Evolutionary conservation across 805 yeast species (phyloP), one percentile per base, ranked within the genome.

Genomic region (Teunomyces tritomae): DNA sequence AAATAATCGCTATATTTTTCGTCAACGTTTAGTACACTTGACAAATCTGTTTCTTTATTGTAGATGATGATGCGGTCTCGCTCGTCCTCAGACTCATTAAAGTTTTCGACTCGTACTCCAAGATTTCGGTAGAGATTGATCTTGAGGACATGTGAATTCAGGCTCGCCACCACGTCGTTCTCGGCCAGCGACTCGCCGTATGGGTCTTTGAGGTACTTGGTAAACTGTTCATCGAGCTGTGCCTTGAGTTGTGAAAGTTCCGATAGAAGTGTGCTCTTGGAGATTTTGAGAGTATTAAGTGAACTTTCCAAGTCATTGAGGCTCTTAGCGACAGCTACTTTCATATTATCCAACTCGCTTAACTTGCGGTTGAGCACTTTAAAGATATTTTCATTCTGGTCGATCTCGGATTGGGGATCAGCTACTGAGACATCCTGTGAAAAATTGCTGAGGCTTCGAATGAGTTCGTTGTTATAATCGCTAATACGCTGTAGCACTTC

Each of bases 1-100:
- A 86, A 87, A 57, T 76, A 84, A 49, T 83, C 84, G 56, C 86
- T 80, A 51, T 83, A 80, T 49, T 80, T 77, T 28, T 73, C 70
- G 39, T 75, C 74, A 59, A 82, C 74, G 26, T 79, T 76, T 45
- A 85, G 63, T 7, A 79, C 68, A 54, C 77, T 79, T 1, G 82
- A 65, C 26, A 70, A 61, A 42, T 77, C 77, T 26, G 64, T 65
- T n/a, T 63, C 62, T 46, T 74, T 75, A 57, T 79, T 80, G 49
- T 76, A 68, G 3, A 84, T 76, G 34, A 83, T 58, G 1, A 82
- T 65, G 49, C 73, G 74, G 26, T 69, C 70, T 11, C 17, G 34
- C 26, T 48, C 57, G 8, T 52, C 56, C 30, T 51, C 53, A 6
- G 49, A 55, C 3, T 50, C 58, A 13, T 42, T 44, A 9, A 45